A percentile compares a stretch with the other conserved stretches of the same genome.
Evolutionary conservation across 2,329 filamentous ascomycete species (phyloP).

Genomic region (Pyrenochaeta sp.): DNA sequence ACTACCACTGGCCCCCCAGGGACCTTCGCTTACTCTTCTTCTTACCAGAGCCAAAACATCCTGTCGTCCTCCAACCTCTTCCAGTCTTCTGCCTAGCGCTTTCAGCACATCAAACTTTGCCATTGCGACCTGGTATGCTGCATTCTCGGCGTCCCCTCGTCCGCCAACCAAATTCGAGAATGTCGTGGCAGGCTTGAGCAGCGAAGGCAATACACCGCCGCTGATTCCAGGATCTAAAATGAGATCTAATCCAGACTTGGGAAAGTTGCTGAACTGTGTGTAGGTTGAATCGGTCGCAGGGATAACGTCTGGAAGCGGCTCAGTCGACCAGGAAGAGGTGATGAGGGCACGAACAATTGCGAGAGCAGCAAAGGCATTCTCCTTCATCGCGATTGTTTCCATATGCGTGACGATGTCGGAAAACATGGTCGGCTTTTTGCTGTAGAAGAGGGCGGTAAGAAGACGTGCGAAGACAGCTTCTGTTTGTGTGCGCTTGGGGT

Average conservation of each 20-base stretch:
- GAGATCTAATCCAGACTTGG: slow-evolving; percentile 58
- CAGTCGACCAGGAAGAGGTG: slow-evolving; percentile 62
- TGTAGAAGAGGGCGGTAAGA: slow-evolving; percentile 64
- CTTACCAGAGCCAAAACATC: slow-evolving; percentile 54
- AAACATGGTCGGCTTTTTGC: slow-evolving; percentile 61
- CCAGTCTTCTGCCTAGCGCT: slow-evolving; percentile 57
- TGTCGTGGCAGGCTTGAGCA: slow-evolving; percentile 65
- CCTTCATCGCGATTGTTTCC: slow-evolving; percentile 66
- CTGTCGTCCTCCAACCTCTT: slow-evolving; percentile 45
- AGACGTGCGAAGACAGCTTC: slow-evolving; percentile 64
- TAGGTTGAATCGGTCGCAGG: slow-evolving; percentile 61
- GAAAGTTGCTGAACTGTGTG: slow-evolving; percentile 46
- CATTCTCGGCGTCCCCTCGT: slow-evolving; percentile 64
- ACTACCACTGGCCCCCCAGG: slow-evolving; percentile 51
- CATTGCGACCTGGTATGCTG: slow-evolving; percentile 65
- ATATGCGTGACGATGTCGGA: slow-evolving; percentile 61
- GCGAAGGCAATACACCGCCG: slow-evolving; percentile 62
- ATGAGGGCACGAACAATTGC: slow-evolving; percentile 61
- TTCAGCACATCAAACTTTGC: slow-evolving; percentile 66
- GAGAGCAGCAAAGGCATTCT: slow-evolving; percentile 64
- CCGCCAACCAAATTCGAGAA: slow-evolving; percentile 68
- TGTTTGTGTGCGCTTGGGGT: slow-evolving; percentile 47
- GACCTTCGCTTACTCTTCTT: slow-evolving; percentile 53
- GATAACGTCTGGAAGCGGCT: slow-evolving; percentile 53
- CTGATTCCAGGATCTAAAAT: slow-evolving; percentile 61